Evolutionary conservation across 2,329 filamentous ascomycete species (phyloP).

Genomic region (Sporothrix pallida): DNA sequence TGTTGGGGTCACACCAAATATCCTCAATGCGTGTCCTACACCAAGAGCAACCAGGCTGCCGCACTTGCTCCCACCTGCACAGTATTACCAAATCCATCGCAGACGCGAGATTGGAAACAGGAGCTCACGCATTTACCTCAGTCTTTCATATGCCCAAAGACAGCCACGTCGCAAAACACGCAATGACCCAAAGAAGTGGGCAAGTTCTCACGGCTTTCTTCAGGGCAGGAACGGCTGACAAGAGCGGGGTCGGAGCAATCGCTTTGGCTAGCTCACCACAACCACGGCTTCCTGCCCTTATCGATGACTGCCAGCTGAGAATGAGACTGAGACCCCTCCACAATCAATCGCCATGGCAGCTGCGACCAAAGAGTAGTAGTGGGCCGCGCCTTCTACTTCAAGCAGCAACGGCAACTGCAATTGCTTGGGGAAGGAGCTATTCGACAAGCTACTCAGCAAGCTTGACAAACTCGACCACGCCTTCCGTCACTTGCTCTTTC

Average conservation of each 20-base stretch:
- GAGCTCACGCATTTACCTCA: background rate
- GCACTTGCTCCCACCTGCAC: background rate
- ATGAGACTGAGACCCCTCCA: slow-evolving; percentile 14
- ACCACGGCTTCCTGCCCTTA: slow-evolving; percentile 9
- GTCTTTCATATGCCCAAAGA: background rate
- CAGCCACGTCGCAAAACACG: background rate
- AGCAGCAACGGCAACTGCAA: background rate
- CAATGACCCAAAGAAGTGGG: background rate
- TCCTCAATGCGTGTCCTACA: background rate
- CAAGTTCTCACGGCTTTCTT: background rate
- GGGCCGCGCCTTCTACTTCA: slow-evolving; percentile 20
- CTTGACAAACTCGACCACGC: background rate
- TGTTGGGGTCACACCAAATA: slow-evolving; percentile 4
- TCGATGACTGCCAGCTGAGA: background rate
- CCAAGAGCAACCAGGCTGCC: background rate
- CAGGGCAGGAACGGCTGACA: slow-evolving; percentile 20
- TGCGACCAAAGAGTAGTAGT: background rate
- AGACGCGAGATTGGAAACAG: background rate
- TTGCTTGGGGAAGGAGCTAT: slow-evolving; percentile 17
- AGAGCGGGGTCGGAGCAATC: slow-evolving; percentile 13
- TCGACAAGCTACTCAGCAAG: slow-evolving; percentile 11
- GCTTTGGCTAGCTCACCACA: slow-evolving; percentile 6
- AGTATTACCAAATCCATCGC: background rate
- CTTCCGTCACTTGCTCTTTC: slow-evolving; percentile 15
- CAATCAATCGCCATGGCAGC: slow-evolving; percentile 18